A percentile compares a stretch with the other conserved stretches of the same genome.
phyloP scores from a whole-genome alignment of 768 basidiomycete genomes.

The Boletellus emodensis region DNA sequence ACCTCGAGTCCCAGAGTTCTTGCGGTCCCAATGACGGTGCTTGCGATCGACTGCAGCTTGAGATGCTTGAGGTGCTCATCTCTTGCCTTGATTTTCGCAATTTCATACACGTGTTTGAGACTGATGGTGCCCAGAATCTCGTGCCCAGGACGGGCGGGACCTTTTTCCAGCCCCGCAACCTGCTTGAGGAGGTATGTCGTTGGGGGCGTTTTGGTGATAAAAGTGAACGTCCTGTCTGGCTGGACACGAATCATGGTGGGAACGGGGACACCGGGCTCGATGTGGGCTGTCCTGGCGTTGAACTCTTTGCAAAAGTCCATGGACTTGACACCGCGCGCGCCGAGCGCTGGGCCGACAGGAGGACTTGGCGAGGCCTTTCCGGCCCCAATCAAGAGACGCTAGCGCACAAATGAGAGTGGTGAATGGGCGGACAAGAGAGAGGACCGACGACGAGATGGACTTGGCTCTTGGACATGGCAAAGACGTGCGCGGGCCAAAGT shows the following conservation, averaged over 20 bases:
- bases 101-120: slow-evolving; percentile 98
- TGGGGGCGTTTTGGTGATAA: slow-evolving; percentile 89
- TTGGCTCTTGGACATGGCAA: slow-evolving; percentile 63
- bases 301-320: slow-evolving; percentile 99
- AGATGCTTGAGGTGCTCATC: slow-evolving; percentile 89
- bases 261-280: slow-evolving; percentile 78
- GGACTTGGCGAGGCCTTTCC: slow-evolving; percentile 96
- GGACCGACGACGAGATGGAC: slow-evolving; percentile 73
- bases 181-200: slow-evolving; percentile 88
- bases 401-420: slow-evolving; percentile 10
- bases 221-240: slow-evolving; percentile 93
- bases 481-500: background rate
- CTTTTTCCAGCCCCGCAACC: slow-evolving; percentile 86
- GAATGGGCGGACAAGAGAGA: slow-evolving; percentile 5
- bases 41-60: slow-evolving; percentile 81
- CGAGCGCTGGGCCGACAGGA: slow-evolving; percentile 94
- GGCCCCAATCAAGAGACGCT: slow-evolving; percentile 86
- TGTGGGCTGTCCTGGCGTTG: slow-evolving; percentile 92
- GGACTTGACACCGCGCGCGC: slow-evolving; percentile 96
- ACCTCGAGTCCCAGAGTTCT: slow-evolving; percentile 87
- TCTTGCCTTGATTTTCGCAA: slow-evolving; percentile 91
- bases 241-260: slow-evolving; percentile 93
- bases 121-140: slow-evolving; percentile 77
- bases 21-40: slow-evolving; percentile 85
- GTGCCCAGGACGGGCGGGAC: slow-evolving; percentile 77